Evolutionary conservation across 176 grass and related monocot genomes (phyloP).

Genomic region (Phoenix roebelenii): DNA sequence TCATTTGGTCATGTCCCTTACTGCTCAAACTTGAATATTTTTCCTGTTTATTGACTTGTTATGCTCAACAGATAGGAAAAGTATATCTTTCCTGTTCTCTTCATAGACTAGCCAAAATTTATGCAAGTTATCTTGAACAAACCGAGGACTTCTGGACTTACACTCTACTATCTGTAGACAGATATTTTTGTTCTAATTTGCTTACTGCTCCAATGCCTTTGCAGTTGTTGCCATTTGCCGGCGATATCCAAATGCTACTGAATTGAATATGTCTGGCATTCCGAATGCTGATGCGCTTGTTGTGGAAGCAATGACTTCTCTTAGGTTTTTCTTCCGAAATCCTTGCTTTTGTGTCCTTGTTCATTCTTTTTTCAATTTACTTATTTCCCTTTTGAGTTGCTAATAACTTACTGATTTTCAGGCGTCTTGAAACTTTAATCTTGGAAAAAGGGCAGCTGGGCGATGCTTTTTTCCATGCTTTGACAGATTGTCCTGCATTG

Average conservation of each 20-base stretch:
- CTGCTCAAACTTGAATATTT: too few relatives aligned
- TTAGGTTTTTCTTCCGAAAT: constrained; percentile 38
- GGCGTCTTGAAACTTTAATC: constrained; percentile 58
- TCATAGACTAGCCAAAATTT: too few relatives aligned
- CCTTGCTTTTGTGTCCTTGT: background rate
- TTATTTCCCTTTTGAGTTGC: constrained; percentile 4
- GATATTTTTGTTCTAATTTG: background rate
- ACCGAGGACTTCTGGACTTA: background rate
- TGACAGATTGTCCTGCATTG: constrained; percentile 55
- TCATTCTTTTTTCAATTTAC: constrained; percentile 1
- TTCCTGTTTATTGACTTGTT: too few relatives aligned
- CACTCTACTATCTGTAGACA: background rate
- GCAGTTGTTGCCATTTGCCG: constrained; percentile 73
- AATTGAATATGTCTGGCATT: constrained; percentile 62
- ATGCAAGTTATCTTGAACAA: too few relatives aligned
- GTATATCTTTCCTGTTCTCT: too few relatives aligned
- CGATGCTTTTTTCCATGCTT: constrained; percentile 63
- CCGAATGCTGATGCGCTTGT: constrained; percentile 61
- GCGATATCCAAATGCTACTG: constrained; percentile 61
- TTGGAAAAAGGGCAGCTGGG: constrained; percentile 66
- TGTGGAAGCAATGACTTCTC: constrained; percentile 50
- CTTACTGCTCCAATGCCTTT: constrained; percentile 1
- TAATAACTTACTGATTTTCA: constrained; percentile 21
- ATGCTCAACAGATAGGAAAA: too few relatives aligned
- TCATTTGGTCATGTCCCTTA: too few relatives aligned